Percentiles rank a stretch among this genome's conserved stretches.
Conservation (phyloP, 1,284 basidiomycete genomes). For the Malassezia obtusa region DNA sequence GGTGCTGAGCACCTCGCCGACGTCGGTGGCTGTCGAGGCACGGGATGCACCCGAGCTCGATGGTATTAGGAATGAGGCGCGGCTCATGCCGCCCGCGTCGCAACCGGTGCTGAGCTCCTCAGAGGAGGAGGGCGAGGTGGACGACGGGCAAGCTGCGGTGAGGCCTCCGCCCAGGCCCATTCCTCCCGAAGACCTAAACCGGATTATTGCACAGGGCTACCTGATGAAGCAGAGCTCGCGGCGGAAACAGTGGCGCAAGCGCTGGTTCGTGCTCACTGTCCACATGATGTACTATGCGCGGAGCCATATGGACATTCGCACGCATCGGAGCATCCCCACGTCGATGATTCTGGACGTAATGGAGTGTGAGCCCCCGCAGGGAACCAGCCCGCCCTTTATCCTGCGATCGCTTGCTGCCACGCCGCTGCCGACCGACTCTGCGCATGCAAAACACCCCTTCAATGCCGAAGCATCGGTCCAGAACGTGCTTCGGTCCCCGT, state of each 20-base stretch:
- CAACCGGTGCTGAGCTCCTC: constrained; percentile 5
- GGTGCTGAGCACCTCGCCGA: constrained; percentile 28
- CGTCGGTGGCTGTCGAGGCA: constrained; percentile 35
- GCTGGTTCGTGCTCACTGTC: constrained; percentile 50
- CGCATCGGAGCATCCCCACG: constrained; percentile 74
- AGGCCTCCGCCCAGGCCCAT: constrained; percentile 5
- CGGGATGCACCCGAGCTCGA: background rate
- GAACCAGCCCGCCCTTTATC: background rate
- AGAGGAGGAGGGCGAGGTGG: background rate
- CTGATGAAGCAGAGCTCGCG: constrained; percentile 93
- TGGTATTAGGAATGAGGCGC: background rate
- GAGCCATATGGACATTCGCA: constrained; percentile 59
- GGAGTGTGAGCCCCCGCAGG: constrained; percentile 56
- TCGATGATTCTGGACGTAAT: constrained; percentile 81
- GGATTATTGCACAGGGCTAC: constrained; percentile 59
- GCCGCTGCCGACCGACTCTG: background rate
- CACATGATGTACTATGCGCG: constrained; percentile 47
- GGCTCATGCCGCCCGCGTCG: background rate
- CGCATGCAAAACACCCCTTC: background rate
- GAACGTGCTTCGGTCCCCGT: background rate
- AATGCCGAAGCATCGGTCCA: background rate
- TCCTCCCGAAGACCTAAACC: constrained; percentile 24
- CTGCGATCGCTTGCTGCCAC: background rate
- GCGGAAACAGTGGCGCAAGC: constrained; percentile 85
- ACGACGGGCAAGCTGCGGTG: background rate